These are phyloP conservation scores for Pseudomicrostroma phylloplanum DNA, from an alignment of 1,284 basidiomycete species.

Conservation along the genomic window DNA sequence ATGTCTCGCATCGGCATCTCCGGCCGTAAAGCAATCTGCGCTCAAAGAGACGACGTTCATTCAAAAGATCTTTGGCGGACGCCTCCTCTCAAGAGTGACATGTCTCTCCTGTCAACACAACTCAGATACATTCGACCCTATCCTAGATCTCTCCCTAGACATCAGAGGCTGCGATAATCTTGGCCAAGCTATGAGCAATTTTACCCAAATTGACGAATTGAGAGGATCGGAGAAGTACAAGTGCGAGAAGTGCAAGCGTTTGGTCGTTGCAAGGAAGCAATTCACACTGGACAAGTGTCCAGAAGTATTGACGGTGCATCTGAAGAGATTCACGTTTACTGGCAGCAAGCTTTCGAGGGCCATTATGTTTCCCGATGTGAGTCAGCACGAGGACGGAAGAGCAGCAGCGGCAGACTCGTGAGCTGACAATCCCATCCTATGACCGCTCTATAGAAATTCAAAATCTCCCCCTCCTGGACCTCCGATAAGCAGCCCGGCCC, in stretches of 20 bases:
- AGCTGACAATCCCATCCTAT: no score
- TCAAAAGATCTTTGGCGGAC: slow-evolving; percentile 87
- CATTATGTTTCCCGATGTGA: slow-evolving; percentile 67
- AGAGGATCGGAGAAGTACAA: slow-evolving; percentile 93
- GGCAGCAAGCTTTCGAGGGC: slow-evolving; percentile 61
- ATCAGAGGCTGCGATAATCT: slow-evolving; percentile 59
- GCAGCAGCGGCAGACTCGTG: no score
- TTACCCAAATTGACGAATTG: slow-evolving; percentile 73
- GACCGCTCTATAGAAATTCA: slow-evolving; percentile 4
- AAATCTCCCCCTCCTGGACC: slow-evolving; percentile 21
- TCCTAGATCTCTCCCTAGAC: slow-evolving; percentile 69
- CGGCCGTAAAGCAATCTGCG: slow-evolving; percentile 58
- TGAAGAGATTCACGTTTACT: slow-evolving; percentile 87
- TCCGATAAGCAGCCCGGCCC: slow-evolving; percentile 57
- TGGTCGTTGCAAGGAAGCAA: slow-evolving; percentile 77
- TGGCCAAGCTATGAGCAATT: slow-evolving; percentile 71
- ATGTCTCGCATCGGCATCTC: slow-evolving; percentile 66
- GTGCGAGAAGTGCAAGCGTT: slow-evolving; percentile 90
- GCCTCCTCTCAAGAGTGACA: slow-evolving; percentile 83
- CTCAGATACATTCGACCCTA: slow-evolving; percentile 93
- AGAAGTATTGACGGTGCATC: slow-evolving; percentile 83
- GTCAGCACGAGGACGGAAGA: no score
- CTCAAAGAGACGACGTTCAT: slow-evolving; percentile 87
- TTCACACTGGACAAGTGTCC: slow-evolving; percentile 85
- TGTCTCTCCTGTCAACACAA: slow-evolving; percentile 76